Evolutionary conservation across 345 rosid species (phyloP).

Genomic region (Viola odorata): DNA sequence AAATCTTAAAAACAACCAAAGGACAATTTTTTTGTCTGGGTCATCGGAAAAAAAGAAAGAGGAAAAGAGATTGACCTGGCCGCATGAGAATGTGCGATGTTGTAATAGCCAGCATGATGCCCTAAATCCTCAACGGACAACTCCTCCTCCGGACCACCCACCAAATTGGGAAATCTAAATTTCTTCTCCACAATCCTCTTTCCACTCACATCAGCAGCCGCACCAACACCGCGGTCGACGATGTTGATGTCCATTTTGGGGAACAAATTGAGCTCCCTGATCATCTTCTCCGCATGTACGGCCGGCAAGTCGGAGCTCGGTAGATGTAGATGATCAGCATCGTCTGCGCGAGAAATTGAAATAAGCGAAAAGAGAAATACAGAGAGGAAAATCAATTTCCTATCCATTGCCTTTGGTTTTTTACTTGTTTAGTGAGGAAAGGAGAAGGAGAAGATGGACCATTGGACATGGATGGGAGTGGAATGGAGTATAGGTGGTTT

Average conservation of each 20-base stretch:
- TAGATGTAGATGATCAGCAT: conserved; percentile 14
- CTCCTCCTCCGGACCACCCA: conserved; percentile 19
- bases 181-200: conserved; percentile 58
- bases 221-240: conserved; percentile 22
- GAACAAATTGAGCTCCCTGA: conserved; percentile 74
- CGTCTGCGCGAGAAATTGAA: conserved; percentile 13
- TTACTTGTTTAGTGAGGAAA: neutral
- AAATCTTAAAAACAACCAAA: neutral
- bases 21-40: too few relatives aligned
- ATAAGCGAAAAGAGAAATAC: conserved; percentile 23
- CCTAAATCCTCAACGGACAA: conserved; percentile 61
- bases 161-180: conserved; percentile 58
- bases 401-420: conserved; percentile 30
- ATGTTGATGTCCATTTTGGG: conserved; percentile 68
- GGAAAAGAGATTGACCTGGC: conserved; percentile 44
- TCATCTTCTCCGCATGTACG: conserved; percentile 64
- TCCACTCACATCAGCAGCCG: conserved; percentile 5
- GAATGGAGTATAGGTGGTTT: neutral
- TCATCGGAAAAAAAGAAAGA: neutral
- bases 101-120: conserved; percentile 93
- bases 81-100: conserved; percentile 65
- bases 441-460: neutral
- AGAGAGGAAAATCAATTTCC: conserved; percentile 16
- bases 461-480: neutral
- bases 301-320: conserved; percentile 53